Conservation (phyloP, 441 rosid species). For the Populus hybrid region DNA sequence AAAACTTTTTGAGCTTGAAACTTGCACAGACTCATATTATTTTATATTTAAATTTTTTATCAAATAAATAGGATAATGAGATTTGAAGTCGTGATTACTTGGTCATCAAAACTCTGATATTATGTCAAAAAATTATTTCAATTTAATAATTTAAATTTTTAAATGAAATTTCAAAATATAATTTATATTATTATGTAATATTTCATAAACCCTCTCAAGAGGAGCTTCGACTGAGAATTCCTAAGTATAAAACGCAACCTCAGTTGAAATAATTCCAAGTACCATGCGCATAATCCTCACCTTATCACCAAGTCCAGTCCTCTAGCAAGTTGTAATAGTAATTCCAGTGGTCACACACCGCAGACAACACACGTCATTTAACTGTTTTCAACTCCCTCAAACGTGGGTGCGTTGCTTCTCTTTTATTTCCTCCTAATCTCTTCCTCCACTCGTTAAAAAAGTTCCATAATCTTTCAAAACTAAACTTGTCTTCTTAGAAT, state of each 20-base stretch:
- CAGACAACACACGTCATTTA: not conserved
- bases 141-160: no score
- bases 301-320: not conserved
- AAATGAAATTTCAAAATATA: no score
- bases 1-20: no score
- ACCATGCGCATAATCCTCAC: not conserved
- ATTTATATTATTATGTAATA: no score
- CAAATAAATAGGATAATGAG: no score
- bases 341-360: constrained; percentile 18
- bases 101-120: no score
- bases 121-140: no score
- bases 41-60: no score
- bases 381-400: constrained; percentile 7
- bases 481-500: constrained; percentile 6
- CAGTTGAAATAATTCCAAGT: not conserved
- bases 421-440: not conserved
- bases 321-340: constrained; percentile 11
- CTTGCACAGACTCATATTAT: no score
- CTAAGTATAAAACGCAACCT: constrained; percentile 6
- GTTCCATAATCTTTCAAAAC: constrained; percentile 5
- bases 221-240: constrained; percentile 22
- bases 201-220: not conserved
- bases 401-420: constrained; percentile 28
- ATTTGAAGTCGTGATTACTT: no score
- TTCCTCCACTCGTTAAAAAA: not conserved